phyloP scores from a whole-genome alignment of 225 moss, liverwort and hornwort species.

The Sphagnum tenellum region DNA sequence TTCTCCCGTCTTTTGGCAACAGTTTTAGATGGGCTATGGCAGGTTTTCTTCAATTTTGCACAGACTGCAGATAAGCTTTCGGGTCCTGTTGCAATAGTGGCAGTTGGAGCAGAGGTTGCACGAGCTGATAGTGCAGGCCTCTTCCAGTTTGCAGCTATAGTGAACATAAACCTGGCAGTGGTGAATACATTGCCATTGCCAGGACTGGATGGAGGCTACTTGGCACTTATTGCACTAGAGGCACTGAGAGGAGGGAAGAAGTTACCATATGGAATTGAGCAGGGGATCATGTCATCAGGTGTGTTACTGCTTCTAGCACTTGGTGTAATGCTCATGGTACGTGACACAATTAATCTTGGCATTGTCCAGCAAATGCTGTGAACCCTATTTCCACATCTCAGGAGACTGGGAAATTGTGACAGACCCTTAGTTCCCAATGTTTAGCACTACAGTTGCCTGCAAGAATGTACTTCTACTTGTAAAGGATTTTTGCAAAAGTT shows the following conservation, averaged over 20 bases:
- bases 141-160: constrained; percentile 88
- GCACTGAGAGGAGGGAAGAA: constrained; percentile 84
- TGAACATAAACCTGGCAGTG: constrained; percentile 86
- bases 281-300: constrained; percentile 90
- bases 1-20: constrained; percentile 46
- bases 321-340: constrained; percentile 85
- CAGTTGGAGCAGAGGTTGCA: constrained; percentile 91
- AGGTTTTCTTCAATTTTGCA: constrained; percentile 76
- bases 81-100: constrained; percentile 86
- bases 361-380: constrained; percentile 94
- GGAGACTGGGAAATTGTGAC: no score
- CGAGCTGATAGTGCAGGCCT: constrained; percentile 71
- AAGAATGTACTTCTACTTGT: no score
- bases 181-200: constrained; percentile 81
- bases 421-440: no score
- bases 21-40: constrained; percentile 66
- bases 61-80: constrained; percentile 90
- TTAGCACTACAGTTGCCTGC: no score
- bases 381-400: no score
- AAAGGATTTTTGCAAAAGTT: no score
- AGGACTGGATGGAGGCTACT: constrained; percentile 84
- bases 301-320: constrained; percentile 72
- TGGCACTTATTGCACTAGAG: constrained; percentile 72
- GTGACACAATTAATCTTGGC: constrained; percentile 86
- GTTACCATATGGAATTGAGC: constrained; percentile 80